These are phyloP conservation scores for Leonotis leonurus DNA, from an alignment of 257 asterid species.

Conservation along the genomic window DNA sequence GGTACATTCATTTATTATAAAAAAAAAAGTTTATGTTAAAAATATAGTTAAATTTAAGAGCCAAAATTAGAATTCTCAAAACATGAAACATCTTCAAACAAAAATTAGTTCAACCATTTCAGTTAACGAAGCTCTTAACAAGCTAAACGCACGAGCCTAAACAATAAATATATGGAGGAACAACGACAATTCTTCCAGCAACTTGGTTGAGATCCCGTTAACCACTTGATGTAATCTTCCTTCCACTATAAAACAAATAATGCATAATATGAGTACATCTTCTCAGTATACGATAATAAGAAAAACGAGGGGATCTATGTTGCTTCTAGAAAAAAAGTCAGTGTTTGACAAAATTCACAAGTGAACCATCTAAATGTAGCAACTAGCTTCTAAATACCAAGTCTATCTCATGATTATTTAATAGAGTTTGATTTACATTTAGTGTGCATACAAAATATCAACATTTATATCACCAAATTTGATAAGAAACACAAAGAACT, in stretches of 20 bases:
- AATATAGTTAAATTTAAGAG: slow-evolving; percentile 16
- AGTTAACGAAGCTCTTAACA: neutral
- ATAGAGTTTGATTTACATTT: no score
- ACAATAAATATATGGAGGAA: slow-evolving; percentile 36
- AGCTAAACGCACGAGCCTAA: slow-evolving; percentile 10
- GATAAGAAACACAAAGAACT: no score
- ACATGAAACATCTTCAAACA: slow-evolving; percentile 13
- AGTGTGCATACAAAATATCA: no score
- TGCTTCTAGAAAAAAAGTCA: neutral
- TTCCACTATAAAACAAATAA: slow-evolving; percentile 43
- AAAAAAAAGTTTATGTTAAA: no score
- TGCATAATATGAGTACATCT: neutral
- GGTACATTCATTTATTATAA: no score
- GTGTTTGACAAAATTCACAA: neutral
- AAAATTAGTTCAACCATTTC: slow-evolving; percentile 23
- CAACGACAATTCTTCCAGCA: slow-evolving; percentile 61
- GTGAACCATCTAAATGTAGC: neutral
- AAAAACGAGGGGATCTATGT: neutral
- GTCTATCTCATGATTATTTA: neutral
- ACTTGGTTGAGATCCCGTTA: slow-evolving; percentile 88
- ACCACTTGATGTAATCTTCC: slow-evolving; percentile 79
- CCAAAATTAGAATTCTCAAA: slow-evolving; percentile 17
- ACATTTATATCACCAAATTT: no score
- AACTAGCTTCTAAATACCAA: neutral
- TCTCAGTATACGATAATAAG: neutral